Evolutionary conservation across 2,329 filamentous ascomycete genomes (phyloP), one percentile per base, ranked within the genome.

Genomic region (Fusarium sarcochroum): DNA sequence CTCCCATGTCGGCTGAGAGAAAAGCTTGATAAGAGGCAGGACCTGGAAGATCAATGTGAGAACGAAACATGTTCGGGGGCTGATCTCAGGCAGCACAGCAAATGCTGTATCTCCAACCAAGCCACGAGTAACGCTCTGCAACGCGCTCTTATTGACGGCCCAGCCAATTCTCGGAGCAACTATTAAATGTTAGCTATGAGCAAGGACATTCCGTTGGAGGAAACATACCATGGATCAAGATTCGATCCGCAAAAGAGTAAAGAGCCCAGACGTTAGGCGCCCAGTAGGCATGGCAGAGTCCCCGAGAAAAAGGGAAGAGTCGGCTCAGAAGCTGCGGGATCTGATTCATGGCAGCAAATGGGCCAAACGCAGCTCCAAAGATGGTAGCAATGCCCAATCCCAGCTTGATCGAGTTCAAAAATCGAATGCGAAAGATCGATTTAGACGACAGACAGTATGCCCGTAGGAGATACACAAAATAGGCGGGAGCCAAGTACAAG

Each of bases 221-320:
- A 4, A 21, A 27, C 89, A 77, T 82, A 97, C 93, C 80, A 73
- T 90, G 88, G 62, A 99, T 97, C 70, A 99, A 78, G 9, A 93
- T 81, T 53, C 96, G 87, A 76, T 99, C 96, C 3, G 87, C 82
- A 77, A 98, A 97, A 0, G 96, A 98, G 80, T 99, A 99, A 77
- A 98, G 87, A 0, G 96, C 95, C 96, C 96, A 99, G 2, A 97
- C 83, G 72, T 99, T 99, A 0, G 96, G 94, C 14, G 96, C 96
- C 96, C 96, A 99, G 79, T 99, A 99, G 1, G 96, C 96, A 82
- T 99, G 96, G 77, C 95, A 98, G 6, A 99, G 83, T 1, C 96
- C 96, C 62, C 96, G 87, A 1, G 94, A 94, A 78, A 99, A 99
- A 1, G 96, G 96, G 74, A 99, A 99, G 10, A 99, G 83, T 35